These are phyloP conservation scores for Flaveria bidentis DNA, from an alignment of 129 eudicot genomes.

Conservation along the genomic window DNA sequence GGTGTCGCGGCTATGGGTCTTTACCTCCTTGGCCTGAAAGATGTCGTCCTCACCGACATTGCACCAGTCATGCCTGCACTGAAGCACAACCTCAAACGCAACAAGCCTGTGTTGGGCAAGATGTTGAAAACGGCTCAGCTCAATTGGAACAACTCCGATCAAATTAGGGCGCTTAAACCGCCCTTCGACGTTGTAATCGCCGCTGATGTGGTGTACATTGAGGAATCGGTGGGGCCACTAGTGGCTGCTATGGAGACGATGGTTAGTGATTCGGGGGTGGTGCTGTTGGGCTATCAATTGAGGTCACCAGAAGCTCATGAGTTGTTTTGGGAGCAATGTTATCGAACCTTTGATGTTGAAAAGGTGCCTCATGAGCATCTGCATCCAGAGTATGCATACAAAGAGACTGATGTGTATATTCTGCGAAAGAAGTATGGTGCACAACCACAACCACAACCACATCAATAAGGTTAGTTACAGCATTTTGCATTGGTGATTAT, in stretches of 20 bases:
- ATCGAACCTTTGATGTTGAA: constrained; percentile 51
- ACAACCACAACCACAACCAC: not conserved
- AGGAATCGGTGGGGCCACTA: constrained; percentile 73
- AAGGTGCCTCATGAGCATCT: constrained; percentile 77
- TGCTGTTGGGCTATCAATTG: constrained; percentile 80
- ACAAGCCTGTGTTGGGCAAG: constrained; percentile 61
- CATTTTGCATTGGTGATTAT: not conserved
- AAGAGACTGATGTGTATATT: constrained; percentile 77
- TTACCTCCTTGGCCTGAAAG: constrained; percentile 66
- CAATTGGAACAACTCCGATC: constrained; percentile 69
- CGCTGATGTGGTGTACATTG: constrained; percentile 91
- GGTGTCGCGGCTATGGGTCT: constrained; percentile 91
- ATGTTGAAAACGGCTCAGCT: constrained; percentile 61
- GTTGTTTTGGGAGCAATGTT: constrained; percentile 82
- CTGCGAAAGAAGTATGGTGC: constrained; percentile 61
- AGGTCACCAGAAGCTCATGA: constrained; percentile 82
- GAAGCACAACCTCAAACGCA: constrained; percentile 73
- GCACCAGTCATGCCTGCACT: constrained; percentile 95
- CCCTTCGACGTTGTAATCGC: constrained; percentile 80
- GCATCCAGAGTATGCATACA: constrained; percentile 77
- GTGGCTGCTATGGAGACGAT: constrained; percentile 59
- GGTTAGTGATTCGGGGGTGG: constrained; percentile 68
- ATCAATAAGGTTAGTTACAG: constrained; percentile 22
- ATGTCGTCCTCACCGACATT: constrained; percentile 75
- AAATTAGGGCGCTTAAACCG: constrained; percentile 49